phyloP scores from a whole-genome alignment of 2,329 filamentous ascomycete species.

The Xylariaceae sp. region DNA sequence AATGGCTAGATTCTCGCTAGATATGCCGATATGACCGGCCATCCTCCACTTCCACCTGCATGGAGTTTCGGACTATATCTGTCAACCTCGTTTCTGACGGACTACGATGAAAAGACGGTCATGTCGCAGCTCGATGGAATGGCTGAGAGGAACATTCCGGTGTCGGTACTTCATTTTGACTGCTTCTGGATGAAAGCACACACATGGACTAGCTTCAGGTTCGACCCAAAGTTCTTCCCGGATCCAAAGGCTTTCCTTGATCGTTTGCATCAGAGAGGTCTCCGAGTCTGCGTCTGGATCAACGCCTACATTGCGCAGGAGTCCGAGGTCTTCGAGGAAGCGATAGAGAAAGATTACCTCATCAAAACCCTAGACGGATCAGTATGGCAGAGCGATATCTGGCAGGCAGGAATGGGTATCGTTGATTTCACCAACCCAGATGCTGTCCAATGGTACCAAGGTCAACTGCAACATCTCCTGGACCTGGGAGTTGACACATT shows the following conservation, averaged over 20 bases:
- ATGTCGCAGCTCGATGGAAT: background rate
- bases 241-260: background rate
- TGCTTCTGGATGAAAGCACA: slow-evolving; percentile 1
- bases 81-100: background rate
- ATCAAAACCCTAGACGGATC: slow-evolving; percentile 1
- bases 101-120: background rate
- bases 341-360: background rate
- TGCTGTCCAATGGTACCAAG: background rate
- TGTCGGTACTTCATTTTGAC: background rate
- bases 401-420: background rate
- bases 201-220: background rate
- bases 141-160: background rate
- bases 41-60: background rate
- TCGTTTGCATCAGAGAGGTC: background rate
- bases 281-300: background rate
- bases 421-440: background rate
- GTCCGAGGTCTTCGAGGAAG: background rate
- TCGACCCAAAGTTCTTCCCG: background rate
- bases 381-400: background rate
- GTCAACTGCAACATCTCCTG: background rate
- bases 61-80: background rate
- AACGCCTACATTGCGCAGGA: background rate
- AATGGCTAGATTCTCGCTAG: background rate
- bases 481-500: background rate
- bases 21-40: background rate